phyloP scores from a whole-genome alignment of 192 early-diverging fungal species.

The Gonapodya prolifera region DNA sequence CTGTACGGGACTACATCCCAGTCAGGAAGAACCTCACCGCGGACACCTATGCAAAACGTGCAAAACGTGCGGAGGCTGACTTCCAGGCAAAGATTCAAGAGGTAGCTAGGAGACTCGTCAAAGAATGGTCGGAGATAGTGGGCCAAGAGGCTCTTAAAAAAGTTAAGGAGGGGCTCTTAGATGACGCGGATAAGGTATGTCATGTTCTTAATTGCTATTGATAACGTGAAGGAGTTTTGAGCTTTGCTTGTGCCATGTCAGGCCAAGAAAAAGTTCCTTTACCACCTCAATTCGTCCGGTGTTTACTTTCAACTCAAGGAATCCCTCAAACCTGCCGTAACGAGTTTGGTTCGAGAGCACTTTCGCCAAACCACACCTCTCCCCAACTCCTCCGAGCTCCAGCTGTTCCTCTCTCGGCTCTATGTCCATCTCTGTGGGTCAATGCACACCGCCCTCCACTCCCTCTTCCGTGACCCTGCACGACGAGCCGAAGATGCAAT shows the following conservation, averaged over 20 bases:
- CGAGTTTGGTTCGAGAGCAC: slow-evolving; percentile 39
- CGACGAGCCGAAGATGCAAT: background rate
- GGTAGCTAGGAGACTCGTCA: slow-evolving; percentile 30
- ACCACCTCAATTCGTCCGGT: slow-evolving; percentile 44
- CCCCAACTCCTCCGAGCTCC: slow-evolving; percentile 31
- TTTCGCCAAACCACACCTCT: slow-evolving; percentile 37
- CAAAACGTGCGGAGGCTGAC: slow-evolving; percentile 31
- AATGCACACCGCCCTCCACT: slow-evolving; percentile 37
- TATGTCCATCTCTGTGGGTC: slow-evolving; percentile 44
- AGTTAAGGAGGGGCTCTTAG: background rate
- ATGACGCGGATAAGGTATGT: background rate
- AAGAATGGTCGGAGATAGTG: slow-evolving; percentile 23
- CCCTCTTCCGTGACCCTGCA: slow-evolving; percentile 13
- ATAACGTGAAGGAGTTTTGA: background rate
- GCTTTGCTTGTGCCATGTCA: slow-evolving; percentile 5
- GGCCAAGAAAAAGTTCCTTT: slow-evolving; percentile 39
- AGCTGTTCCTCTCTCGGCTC: slow-evolving; percentile 41
- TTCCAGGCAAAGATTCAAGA: slow-evolving; percentile 32
- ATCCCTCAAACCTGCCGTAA: slow-evolving; percentile 37
- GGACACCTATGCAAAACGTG: slow-evolving; percentile 26
- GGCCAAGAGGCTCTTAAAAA: background rate
- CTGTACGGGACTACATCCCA: slow-evolving; percentile 40
- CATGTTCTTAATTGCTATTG: slow-evolving; percentile 5
- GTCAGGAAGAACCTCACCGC: slow-evolving; percentile 24
- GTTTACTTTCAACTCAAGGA: slow-evolving; percentile 46